phyloP scores from a whole-genome alignment of 2,329 filamentous ascomycete genomes.

The Pestalotiopsis sp. region DNA sequence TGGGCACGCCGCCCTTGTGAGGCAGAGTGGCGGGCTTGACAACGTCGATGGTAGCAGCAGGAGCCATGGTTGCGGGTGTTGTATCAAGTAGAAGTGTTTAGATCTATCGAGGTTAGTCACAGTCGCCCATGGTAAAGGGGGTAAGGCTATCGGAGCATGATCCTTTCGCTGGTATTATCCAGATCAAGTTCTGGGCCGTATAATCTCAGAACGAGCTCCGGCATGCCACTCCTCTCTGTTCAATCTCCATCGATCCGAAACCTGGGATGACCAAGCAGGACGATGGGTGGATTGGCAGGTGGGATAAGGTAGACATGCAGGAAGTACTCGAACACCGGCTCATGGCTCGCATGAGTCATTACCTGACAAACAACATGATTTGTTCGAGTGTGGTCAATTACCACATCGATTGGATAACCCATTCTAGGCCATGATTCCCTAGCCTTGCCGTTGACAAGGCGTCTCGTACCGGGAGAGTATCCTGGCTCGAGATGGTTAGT shows the following conservation, averaged over 20 bases:
- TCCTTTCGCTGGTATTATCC: slow-evolving; percentile 99
- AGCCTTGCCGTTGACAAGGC: slow-evolving; percentile 6
- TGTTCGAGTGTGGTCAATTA: not conserved
- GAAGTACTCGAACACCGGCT: slow-evolving; percentile 37
- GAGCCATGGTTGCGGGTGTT: slow-evolving; percentile 58
- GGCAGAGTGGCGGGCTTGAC: slow-evolving; percentile 53
- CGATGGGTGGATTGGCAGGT: slow-evolving; percentile 20
- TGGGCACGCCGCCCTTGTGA: slow-evolving; percentile 45
- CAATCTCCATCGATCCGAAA: not conserved
- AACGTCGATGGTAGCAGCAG: slow-evolving; percentile 69
- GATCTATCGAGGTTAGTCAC: slow-evolving; percentile 34
- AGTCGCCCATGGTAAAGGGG: slow-evolving; percentile 35
- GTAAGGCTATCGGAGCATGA: slow-evolving; percentile 70
- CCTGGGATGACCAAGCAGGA: not conserved
- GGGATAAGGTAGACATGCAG: slow-evolving; percentile 13
- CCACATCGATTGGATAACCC: slow-evolving; percentile 14
- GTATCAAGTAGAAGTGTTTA: slow-evolving; percentile 24
- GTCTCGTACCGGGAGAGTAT: slow-evolving; percentile 12
- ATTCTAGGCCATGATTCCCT: slow-evolving; percentile 13
- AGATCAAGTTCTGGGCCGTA: slow-evolving; percentile 93
- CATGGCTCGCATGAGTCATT: slow-evolving; percentile 35
- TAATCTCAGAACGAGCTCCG: slow-evolving; percentile 69
- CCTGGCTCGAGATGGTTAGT: slow-evolving; percentile 4
- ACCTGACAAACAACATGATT: slow-evolving; percentile 30
- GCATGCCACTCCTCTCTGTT: slow-evolving; percentile 10